Evolutionary conservation across 805 yeast species (phyloP).

Genomic region (Saccharomyces eubayanus): DNA sequence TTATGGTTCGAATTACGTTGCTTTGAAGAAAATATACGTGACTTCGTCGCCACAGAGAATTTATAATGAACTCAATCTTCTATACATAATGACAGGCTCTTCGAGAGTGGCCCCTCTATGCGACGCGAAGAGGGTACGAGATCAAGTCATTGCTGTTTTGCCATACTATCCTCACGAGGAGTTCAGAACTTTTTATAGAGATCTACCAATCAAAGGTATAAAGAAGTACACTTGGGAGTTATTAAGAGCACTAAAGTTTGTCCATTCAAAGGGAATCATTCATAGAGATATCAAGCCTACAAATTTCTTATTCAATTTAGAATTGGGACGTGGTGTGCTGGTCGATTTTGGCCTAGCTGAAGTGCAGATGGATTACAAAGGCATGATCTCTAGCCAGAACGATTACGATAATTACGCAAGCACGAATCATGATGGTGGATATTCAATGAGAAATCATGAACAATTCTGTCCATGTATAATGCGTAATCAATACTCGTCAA

Average conservation of each 20-base stretch:
- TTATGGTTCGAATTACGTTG: slow-evolving; percentile 47
- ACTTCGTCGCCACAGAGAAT: slow-evolving; percentile 92
- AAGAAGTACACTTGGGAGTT: slow-evolving; percentile 73
- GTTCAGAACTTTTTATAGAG: slow-evolving; percentile 78
- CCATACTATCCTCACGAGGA: slow-evolving; percentile 90
- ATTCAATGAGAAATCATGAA: slow-evolving; percentile 21
- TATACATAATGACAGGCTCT: slow-evolving; percentile 61
- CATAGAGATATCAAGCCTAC: slow-evolving; percentile 91
- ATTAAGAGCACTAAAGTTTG: slow-evolving; percentile 56
- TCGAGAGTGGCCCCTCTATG: slow-evolving; percentile 78
- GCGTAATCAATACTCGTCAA: slow-evolving; percentile 22
- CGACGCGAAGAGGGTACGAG: slow-evolving; percentile 79
- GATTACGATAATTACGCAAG: slow-evolving; percentile 9
- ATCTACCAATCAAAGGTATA: slow-evolving; percentile 70
- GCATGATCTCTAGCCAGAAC: slow-evolving; percentile 1
- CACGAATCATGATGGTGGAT: background rate
- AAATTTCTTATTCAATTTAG: slow-evolving; percentile 57
- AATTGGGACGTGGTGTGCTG: slow-evolving; percentile 68
- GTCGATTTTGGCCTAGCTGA: slow-evolving; percentile 94
- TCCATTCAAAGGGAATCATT: slow-evolving; percentile 68
- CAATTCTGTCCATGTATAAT: slow-evolving; percentile 50
- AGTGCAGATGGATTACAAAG: slow-evolving; percentile 30
- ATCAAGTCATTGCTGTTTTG: slow-evolving; percentile 86
- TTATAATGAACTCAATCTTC: slow-evolving; percentile 72
- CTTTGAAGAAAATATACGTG: slow-evolving; percentile 86